Evolutionary conservation across 257 asterid species (phyloP).

Genomic region (Petunia axillaris): DNA sequence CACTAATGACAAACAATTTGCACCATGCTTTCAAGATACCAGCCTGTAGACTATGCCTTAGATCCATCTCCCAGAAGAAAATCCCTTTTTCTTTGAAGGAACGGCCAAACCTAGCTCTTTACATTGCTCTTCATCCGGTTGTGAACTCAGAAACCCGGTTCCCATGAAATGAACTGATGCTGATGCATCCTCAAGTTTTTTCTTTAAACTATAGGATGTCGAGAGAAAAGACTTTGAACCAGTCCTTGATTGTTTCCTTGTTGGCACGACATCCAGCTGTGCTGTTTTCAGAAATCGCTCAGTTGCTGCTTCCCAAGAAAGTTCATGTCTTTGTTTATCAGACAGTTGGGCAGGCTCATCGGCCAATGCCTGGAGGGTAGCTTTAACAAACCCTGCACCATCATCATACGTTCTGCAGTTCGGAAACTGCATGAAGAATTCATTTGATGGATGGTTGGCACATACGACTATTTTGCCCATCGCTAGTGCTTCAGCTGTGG

Average conservation of each 20-base stretch:
- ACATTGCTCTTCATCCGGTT: constrained; percentile 81
- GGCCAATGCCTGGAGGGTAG: constrained; percentile 62
- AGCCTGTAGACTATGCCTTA: neutral
- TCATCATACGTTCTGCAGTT: constrained; percentile 82
- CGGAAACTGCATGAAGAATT: constrained; percentile 96
- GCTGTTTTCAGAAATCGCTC: constrained; percentile 77
- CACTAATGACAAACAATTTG: neutral
- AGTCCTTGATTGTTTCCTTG: constrained; percentile 47
- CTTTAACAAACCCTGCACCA: constrained; percentile 69
- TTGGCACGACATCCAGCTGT: constrained; percentile 50
- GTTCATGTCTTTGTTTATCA: constrained; percentile 75
- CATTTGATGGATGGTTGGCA: constrained; percentile 93
- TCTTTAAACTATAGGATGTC: constrained; percentile 57
- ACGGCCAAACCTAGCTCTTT: constrained; percentile 64
- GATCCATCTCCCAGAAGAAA: constrained; percentile 33
- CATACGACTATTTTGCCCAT: constrained; percentile 98
- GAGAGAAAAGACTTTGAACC: constrained; percentile 68
- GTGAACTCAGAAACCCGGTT: constrained; percentile 61
- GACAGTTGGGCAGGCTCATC: constrained; percentile 78
- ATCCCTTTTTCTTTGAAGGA: constrained; percentile 61
- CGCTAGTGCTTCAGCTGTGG: constrained; percentile 96
- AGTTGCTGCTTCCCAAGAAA: constrained; percentile 98
- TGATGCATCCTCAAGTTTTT: constrained; percentile 84
- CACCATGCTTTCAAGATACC: neutral
- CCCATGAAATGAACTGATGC: constrained; percentile 76